Percentiles rank a stretch among this genome's conserved stretches.
phyloP scores from a whole-genome alignment of 2,329 filamentous ascomycete genomes.

The Fusarium ambrosium region DNA sequence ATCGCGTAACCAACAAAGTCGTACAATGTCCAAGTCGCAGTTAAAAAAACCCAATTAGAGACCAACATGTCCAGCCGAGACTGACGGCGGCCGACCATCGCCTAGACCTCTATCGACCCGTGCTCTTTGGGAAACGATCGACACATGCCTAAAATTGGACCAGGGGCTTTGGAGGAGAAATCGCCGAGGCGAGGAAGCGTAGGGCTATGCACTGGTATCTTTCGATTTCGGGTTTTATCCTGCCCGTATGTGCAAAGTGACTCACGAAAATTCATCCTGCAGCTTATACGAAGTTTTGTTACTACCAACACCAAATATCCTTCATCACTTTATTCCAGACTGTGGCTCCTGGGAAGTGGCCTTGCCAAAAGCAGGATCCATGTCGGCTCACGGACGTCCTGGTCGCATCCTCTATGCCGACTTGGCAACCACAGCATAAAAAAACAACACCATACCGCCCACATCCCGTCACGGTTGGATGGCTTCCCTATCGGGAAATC shows the following conservation, averaged over 20 bases:
- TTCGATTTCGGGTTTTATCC: neutral
- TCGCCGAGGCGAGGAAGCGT: slow-evolving; percentile 25
- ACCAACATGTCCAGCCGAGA: neutral
- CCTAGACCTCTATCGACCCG: slow-evolving; percentile 1
- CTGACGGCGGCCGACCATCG: slow-evolving; percentile 12
- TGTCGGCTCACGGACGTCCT: neutral
- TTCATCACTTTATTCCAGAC: neutral
- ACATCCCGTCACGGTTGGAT: neutral
- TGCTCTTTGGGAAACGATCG: slow-evolving; percentile 33
- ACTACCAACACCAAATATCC: neutral
- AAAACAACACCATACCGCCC: neutral
- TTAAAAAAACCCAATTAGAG: neutral
- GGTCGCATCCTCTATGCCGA: slow-evolving; percentile 17
- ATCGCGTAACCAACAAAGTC: neutral
- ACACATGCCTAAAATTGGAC: slow-evolving; percentile 21
- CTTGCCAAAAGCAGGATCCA: slow-evolving; percentile 2
- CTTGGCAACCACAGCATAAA: slow-evolving; percentile 9
- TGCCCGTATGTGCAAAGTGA: neutral
- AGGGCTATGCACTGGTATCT: slow-evolving; percentile 19
- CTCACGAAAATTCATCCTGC: neutral
- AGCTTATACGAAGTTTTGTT: neutral
- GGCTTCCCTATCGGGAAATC: slow-evolving; percentile 13
- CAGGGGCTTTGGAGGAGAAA: slow-evolving; percentile 29
- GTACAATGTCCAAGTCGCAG: slow-evolving; percentile 2
- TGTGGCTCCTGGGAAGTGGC: neutral